Conservation (phyloP, 768 basidiomycete species). For the Paxillus involutus region DNA sequence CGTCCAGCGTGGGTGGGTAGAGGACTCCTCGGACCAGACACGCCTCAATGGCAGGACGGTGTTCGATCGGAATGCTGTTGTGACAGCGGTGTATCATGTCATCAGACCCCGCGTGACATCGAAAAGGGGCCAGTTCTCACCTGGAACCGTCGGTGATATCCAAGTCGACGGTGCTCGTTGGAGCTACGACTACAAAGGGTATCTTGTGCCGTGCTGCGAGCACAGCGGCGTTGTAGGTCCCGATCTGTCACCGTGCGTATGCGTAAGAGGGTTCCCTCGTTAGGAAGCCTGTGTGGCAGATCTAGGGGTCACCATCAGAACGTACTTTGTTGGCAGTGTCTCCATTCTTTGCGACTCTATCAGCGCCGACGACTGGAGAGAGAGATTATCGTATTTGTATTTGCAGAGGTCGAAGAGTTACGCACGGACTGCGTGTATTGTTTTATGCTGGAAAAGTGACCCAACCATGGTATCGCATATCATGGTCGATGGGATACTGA, state of each 20-base stretch:
- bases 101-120: neutral
- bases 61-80: conserved; percentile 85
- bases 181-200: conserved; percentile 92
- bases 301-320: neutral
- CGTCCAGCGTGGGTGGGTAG: conserved; percentile 47
- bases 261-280: neutral
- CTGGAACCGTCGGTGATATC: conserved; percentile 67
- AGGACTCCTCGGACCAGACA: conserved; percentile 83
- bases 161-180: conserved; percentile 89
- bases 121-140: conserved; percentile 30
- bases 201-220: conserved; percentile 84
- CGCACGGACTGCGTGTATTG: conserved; percentile 78
- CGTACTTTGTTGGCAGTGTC: conserved; percentile 94
- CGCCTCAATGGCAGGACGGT: conserved; percentile 84
- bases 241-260: conserved; percentile 47
- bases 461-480: conserved; percentile 98
- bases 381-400: neutral
- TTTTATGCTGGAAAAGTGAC: conserved; percentile 84
- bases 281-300: neutral
- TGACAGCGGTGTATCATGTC: neutral
- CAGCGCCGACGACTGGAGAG: conserved; percentile 74
- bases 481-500: conserved; percentile 87
- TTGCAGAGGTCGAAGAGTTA: neutral
- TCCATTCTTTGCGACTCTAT: conserved; percentile 87
- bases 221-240: conserved; percentile 96